phyloP scores from a whole-genome alignment of 768 basidiomycete species.

The Mycena amicta region DNA sequence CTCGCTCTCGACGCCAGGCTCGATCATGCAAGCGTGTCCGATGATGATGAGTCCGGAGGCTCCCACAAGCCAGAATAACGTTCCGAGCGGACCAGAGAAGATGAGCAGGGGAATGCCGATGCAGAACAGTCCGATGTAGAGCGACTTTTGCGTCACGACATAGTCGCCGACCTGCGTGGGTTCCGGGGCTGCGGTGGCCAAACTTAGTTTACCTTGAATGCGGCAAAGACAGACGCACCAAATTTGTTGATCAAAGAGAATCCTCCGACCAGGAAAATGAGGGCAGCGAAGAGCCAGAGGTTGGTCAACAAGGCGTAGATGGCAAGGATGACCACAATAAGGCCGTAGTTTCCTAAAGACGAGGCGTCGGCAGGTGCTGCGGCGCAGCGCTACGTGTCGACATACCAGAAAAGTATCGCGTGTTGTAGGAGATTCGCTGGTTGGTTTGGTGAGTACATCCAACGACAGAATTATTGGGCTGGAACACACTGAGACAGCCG shows the following conservation, averaged over 20 bases:
- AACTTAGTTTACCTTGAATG: background rate
- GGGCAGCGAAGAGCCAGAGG: constrained; percentile 76
- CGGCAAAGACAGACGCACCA: constrained; percentile 53
- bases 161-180: constrained; percentile 82
- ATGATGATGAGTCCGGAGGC: constrained; percentile 84
- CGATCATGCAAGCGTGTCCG: constrained; percentile 84
- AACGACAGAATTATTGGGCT: background rate
- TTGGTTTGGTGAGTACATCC: constrained; percentile 3
- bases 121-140: constrained; percentile 88
- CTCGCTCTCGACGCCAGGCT: constrained; percentile 95
- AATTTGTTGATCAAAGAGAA: constrained; percentile 89
- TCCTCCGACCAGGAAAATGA: constrained; percentile 89
- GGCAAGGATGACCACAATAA: constrained; percentile 76
- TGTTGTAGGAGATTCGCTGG: constrained; percentile 93
- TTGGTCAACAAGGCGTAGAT: constrained; percentile 90
- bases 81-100: constrained; percentile 72
- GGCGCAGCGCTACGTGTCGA: constrained; percentile 3
- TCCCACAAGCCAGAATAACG: constrained; percentile 95
- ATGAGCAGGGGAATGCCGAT: constrained; percentile 90
- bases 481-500: constrained; percentile 68
- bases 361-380: constrained; percentile 8
- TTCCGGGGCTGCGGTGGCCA: constrained; percentile 62
- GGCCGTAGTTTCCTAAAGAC: constrained; percentile 82
- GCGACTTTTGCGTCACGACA: constrained; percentile 83
- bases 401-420: constrained; percentile 81